Conservation (phyloP, 495 filamentous ascomycete genomes). For the Penicillium ochrochloron region DNA sequence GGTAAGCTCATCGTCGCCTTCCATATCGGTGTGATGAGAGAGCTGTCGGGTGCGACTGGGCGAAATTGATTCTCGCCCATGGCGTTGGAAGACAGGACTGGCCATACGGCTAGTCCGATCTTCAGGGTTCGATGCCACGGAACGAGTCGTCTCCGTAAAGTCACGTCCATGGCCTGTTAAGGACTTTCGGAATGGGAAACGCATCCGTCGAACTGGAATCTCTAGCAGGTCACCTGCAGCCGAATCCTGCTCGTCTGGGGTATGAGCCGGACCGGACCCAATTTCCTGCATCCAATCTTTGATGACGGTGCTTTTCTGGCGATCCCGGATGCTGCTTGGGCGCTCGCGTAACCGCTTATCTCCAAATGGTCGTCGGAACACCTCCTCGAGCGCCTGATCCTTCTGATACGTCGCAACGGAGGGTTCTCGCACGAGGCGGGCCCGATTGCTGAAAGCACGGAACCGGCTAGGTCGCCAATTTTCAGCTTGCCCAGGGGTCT, state of each 20-base stretch:
- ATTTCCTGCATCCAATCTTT: constrained; percentile 84
- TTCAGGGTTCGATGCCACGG: constrained; percentile 63
- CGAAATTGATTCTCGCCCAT: constrained; percentile 27
- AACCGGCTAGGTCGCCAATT: constrained; percentile 54
- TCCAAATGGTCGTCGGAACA: constrained; percentile 71
- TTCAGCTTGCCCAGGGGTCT: constrained; percentile 34
- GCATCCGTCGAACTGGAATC: constrained; percentile 38
- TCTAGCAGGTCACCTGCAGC: constrained; percentile 62
- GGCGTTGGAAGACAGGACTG: constrained; percentile 37
- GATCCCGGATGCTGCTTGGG: constrained; percentile 58
- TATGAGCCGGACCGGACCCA: constrained; percentile 64
- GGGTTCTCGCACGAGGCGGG: constrained; percentile 72
- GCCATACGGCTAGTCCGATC: constrained; percentile 41
- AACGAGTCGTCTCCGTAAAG: constrained; percentile 56
- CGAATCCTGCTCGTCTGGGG: constrained; percentile 65
- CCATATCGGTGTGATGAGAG: constrained; percentile 70
- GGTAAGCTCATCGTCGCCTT: constrained; percentile 90
- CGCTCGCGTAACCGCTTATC: constrained; percentile 50
- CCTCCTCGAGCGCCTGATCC: constrained; percentile 88
- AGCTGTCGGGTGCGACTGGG: constrained; percentile 40
- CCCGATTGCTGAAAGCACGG: constrained; percentile 67
- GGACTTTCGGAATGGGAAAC: constrained; percentile 38
- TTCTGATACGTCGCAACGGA: constrained; percentile 85
- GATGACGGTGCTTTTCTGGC: constrained; percentile 75
- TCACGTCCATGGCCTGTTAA: constrained; percentile 44